These are phyloP conservation scores for Arthroderma sp. DNA, from an alignment of 2,329 filamentous ascomycete species.

Conservation along the genomic window DNA sequence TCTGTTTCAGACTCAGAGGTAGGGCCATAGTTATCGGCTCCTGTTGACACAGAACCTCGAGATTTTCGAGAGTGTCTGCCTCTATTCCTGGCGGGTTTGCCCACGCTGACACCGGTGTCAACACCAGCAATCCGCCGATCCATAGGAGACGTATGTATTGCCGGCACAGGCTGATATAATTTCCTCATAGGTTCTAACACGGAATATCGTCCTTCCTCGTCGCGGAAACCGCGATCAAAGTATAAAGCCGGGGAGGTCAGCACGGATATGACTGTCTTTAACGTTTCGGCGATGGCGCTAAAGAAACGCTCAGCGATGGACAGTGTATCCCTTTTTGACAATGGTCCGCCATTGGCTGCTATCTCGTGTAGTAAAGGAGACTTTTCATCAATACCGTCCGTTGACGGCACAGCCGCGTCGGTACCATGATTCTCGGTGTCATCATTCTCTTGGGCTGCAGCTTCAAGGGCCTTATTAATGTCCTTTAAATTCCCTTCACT, in stretches of 20 bases:
- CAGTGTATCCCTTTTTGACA: constrained; percentile 30
- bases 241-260: constrained; percentile 70
- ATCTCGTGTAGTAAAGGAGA: constrained; percentile 48
- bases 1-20: constrained; percentile 44
- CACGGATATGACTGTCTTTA: constrained; percentile 66
- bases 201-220: constrained; percentile 65
- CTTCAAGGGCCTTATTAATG: constrained; percentile 17
- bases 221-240: constrained; percentile 68
- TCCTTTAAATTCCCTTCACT: constrained; percentile 27
- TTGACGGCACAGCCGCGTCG: constrained; percentile 25
- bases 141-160: too few relatives aligned
- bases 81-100: not conserved
- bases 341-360: constrained; percentile 22
- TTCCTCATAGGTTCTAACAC: constrained; percentile 60
- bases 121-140: constrained; percentile 16
- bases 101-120: not conserved
- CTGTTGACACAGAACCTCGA: constrained; percentile 22
- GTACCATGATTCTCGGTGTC: constrained; percentile 27
- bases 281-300: constrained; percentile 57
- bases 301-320: constrained; percentile 56
- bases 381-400: constrained; percentile 44
- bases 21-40: constrained; percentile 34
- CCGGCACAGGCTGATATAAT: constrained; percentile 23
- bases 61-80: constrained; percentile 17
- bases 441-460: constrained; percentile 14